Base-by-base conservation (phyloP, 73 alveolate genomes). In the Paramecium bursaria region DNA sequence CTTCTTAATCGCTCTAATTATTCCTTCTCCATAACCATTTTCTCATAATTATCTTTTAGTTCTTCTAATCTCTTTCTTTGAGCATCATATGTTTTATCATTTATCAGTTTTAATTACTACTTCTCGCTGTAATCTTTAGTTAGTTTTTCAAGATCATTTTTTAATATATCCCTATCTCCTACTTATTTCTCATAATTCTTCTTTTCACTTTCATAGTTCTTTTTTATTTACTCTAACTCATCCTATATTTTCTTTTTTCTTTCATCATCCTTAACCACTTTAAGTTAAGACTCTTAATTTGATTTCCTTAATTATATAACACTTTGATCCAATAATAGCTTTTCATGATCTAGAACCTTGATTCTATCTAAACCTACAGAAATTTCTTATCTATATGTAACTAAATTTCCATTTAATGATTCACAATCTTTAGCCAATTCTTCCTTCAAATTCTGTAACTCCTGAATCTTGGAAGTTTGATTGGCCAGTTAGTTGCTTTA, bases 151-250 rank as follows among this genome's bases (percentile, higher is more conserved):
- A 47, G 26, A 19, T 87, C 86, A 27, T 54, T 79, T 27, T 73
- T 51, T 35, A 57, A 50, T 52, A 53, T 75, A 9, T 79, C 93
- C 79, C 74, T 77, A 50, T 91, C 92, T 54, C 85, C 48, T 80
- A 73, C 67, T 23, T 79, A 50, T 75, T 74, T 85, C 50, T 90
- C 88, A 74, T 82, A 85, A 33, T 75, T 88, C 61, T 87, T 92
- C 90, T 90, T 91, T 39, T 85, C 93, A 48, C 75, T 91, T 48
- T 92, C 92, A 47, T 53, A 79, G 55, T 93, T 53, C 87, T 85
- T 67, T 53, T 67, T 86, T 85, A 75, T 90, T 75, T 90, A 82
- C 75, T 90, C 94, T 49, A 91, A 60, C 46, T 55, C 86, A 29
- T 75, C 86, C n/a, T 79, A 73, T 35, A 75, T 87, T 7, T 87